Percentiles rank a stretch among this genome's conserved stretches.
These are phyloP conservation scores for Chenopodium formosanum DNA, from an alignment of 148 eudicot species.

Conservation along the genomic window DNA sequence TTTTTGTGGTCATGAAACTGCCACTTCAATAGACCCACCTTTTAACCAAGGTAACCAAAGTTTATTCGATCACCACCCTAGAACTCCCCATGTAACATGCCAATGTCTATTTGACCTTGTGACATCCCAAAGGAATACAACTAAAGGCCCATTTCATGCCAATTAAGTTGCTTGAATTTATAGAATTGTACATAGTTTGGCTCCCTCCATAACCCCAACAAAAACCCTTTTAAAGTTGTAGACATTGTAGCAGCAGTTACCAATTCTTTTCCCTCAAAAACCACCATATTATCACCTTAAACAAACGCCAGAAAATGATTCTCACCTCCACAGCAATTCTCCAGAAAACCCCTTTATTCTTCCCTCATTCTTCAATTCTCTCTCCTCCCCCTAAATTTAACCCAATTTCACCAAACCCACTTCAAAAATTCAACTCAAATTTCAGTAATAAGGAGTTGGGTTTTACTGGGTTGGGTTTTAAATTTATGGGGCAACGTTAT, in stretches of 20 bases:
- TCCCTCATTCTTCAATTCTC: slow-evolving; percentile 21
- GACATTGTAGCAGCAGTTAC: background rate
- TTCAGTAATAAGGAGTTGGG: slow-evolving; percentile 15
- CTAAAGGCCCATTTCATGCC: background rate
- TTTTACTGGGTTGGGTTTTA: slow-evolving; percentile 2
- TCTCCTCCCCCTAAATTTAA: slow-evolving; percentile 21
- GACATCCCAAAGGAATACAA: background rate
- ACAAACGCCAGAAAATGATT: slow-evolving; percentile 25
- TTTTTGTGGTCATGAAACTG: too few species aligned
- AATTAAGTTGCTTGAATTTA: background rate
- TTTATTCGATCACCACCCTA: too few species aligned
- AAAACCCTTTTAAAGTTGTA: background rate
- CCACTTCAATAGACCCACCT: too few species aligned
- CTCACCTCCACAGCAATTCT: slow-evolving; percentile 21
- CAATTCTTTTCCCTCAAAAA: background rate
- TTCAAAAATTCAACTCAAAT: slow-evolving; percentile 20
- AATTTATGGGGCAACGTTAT: slow-evolving; percentile 29
- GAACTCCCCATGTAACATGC: too few species aligned
- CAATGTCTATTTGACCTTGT: too few species aligned
- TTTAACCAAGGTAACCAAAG: too few species aligned
- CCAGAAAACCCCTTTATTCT: slow-evolving; percentile 14
- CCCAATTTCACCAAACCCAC: slow-evolving; percentile 17
- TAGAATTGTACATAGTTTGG: background rate
- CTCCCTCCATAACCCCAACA: background rate
- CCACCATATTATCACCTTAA: background rate